Evolutionary conservation across 306 rosid genomes (phyloP).

Genomic region (Castanospermum australe): DNA sequence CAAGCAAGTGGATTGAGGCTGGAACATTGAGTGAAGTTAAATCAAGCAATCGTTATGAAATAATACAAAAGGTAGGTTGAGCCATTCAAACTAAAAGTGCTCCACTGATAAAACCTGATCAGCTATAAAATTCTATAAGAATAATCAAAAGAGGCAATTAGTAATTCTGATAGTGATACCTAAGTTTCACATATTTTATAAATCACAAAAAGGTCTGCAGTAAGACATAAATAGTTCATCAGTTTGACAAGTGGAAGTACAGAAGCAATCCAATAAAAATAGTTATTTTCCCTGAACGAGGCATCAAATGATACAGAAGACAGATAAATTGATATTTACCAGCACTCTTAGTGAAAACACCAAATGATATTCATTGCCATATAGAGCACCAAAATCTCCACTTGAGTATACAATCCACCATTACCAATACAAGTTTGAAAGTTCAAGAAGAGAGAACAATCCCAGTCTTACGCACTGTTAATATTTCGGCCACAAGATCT

Average conservation of each 20-base stretch:
- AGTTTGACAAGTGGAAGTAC: neutral
- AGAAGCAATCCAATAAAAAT: conserved; percentile 8
- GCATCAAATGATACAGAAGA: neutral
- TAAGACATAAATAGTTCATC: conserved; percentile 11
- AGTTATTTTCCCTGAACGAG: neutral
- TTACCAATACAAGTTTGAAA: neutral
- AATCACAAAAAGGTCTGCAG: neutral
- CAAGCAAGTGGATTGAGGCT: conserved; percentile 2
- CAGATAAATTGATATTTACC: neutral
- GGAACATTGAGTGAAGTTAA: neutral
- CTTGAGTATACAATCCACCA: neutral
- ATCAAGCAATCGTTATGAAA: conserved; percentile 6
- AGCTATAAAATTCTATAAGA: neutral
- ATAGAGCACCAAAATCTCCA: neutral
- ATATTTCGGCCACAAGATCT: neutral
- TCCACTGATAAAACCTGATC: neutral
- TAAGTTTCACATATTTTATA: neutral
- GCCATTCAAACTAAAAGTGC: neutral
- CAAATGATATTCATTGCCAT: conserved; percentile 3
- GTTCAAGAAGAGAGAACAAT: conserved; percentile 8
- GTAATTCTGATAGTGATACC: neutral
- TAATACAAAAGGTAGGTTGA: neutral
- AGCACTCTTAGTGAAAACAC: conserved; percentile 7
- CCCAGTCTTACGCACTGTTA: neutral
- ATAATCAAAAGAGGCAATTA: neutral